Conservation (phyloP, 306 rosid genomes). For the Delonix regia region DNA sequence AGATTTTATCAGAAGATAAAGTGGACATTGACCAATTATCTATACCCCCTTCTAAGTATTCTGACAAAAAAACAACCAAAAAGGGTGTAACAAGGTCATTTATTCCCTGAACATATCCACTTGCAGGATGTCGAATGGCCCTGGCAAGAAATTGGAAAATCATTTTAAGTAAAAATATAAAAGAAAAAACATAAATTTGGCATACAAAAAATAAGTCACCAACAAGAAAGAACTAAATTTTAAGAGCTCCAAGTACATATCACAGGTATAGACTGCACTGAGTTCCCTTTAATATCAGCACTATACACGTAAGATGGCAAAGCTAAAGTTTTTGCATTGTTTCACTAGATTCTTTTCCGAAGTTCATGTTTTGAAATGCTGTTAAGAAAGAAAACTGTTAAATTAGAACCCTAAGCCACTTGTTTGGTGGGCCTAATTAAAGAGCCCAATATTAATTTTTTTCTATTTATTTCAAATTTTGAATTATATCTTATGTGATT, state of each 20-base stretch:
- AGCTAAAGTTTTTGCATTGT: conserved; percentile 16
- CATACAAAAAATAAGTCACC: conserved; percentile 7
- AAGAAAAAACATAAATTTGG: neutral
- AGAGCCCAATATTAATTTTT: too few species aligned
- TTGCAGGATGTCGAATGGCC: conserved; percentile 99
- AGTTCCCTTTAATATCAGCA: neutral
- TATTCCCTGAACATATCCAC: conserved; percentile 99
- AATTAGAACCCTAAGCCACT: too few species aligned
- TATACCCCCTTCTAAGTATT: conserved; percentile 71
- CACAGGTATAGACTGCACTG: conserved; percentile 2
- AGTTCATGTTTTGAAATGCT: too few species aligned
- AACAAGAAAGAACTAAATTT: neutral
- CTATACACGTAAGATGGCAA: neutral
- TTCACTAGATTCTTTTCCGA: neutral
- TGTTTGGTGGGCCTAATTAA: too few species aligned
- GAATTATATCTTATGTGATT: too few species aligned
- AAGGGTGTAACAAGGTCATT: conserved; percentile 95
- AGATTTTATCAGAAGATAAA: conserved; percentile 67
- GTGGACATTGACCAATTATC: conserved; percentile 77
- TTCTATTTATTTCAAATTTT: too few species aligned
- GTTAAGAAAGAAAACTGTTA: too few species aligned
- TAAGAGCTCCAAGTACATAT: conserved; percentile 12
- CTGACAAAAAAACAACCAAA: conserved; percentile 90
- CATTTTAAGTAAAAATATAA: conserved; percentile 25
- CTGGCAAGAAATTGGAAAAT: conserved; percentile 52